Conservation (phyloP, 164 flowering plant genomes). For the Tetracentron sinense region DNA sequence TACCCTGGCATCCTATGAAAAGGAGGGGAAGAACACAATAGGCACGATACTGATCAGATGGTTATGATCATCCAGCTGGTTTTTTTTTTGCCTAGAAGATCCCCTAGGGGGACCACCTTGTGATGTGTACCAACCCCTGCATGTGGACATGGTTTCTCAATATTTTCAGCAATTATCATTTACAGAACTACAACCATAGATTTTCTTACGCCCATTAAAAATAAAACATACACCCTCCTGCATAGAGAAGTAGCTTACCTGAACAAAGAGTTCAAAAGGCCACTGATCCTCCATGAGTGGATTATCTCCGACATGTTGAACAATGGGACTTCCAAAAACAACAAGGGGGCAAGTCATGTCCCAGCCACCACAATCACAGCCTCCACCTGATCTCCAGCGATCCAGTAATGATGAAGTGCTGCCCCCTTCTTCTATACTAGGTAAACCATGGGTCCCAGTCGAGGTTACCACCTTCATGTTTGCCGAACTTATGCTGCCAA, state of each 20-base stretch:
- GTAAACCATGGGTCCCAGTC: conserved; percentile 72
- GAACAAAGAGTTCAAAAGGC: conserved; percentile 58
- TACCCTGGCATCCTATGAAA: too few relatives aligned
- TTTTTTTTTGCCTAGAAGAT: too few relatives aligned
- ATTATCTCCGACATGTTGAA: conserved; percentile 24
- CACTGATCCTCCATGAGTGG: conserved; percentile 22
- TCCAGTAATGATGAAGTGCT: conserved; percentile 73
- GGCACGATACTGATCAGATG: too few relatives aligned
- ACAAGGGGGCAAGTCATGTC: conserved; percentile 83
- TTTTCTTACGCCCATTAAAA: too few relatives aligned
- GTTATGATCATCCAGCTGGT: too few relatives aligned
- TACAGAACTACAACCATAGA: neutral
- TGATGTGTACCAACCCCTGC: too few relatives aligned
- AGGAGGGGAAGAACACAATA: too few relatives aligned
- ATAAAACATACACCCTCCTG: neutral
- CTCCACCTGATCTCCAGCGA: conserved; percentile 91
- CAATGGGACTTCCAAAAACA: conserved; percentile 40
- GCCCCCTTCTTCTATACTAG: conserved; percentile 34
- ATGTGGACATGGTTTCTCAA: neutral
- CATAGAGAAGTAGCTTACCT: conserved; percentile 42
- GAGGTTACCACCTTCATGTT: conserved; percentile 68
- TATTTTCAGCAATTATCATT: neutral
- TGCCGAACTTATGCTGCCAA: conserved; percentile 16
- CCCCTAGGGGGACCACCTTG: too few relatives aligned
- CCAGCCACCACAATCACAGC: conserved; percentile 99